Evolutionary conservation across 2,329 filamentous ascomycete genomes (phyloP), one percentile per base, ranked within the genome.

Genomic region (Fonsecaea pugnacius): DNA sequence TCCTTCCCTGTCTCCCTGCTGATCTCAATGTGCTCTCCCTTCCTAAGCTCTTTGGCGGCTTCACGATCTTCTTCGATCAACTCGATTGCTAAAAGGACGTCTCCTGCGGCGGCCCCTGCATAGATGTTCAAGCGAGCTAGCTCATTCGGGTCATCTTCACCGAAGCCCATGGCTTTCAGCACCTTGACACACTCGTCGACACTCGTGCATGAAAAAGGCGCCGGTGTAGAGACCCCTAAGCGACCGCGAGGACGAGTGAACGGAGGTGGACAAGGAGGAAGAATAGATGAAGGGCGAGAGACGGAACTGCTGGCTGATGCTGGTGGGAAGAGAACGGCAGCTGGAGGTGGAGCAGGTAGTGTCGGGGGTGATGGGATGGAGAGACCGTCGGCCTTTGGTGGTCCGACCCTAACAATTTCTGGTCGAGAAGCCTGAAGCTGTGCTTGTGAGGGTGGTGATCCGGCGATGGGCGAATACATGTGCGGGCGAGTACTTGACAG

Each of bases 61-160:
- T 75, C 77, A 50, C 78, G 75, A 64, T 82, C 80, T 64, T 82
- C 80, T 64, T 82, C 80, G 67, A 83, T 81, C 76, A 82, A 80
- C 53, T 82, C 80, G 68, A 83, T 81, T 2, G 80, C 80, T 58
- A 80, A 78, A 30, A 71, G 71, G 24, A 83, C 70, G 58, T 74
- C 75, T 16, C 79, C 78, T 24, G 78, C 73, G 14, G 78, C 76
- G 30, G 79, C 79, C 30, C 76, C 75, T 14, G 80, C 80, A 73
- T 80, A 82, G 9, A 81, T 73, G 35, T 72, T 71, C 61, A 82
- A 73, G 48, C 80, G 73, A 33, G 76, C 70, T 32, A 65, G 69
- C 50, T 78, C 78, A 24, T 77, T 75, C 24, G 75, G 71, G 18
- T 74, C 66, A 24, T 69, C 70, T 16, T 67, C 70, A 24, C 75